Evolutionary conservation across 768 basidiomycete species (phyloP).

Genomic region (Amanita subjunquillea): DNA sequence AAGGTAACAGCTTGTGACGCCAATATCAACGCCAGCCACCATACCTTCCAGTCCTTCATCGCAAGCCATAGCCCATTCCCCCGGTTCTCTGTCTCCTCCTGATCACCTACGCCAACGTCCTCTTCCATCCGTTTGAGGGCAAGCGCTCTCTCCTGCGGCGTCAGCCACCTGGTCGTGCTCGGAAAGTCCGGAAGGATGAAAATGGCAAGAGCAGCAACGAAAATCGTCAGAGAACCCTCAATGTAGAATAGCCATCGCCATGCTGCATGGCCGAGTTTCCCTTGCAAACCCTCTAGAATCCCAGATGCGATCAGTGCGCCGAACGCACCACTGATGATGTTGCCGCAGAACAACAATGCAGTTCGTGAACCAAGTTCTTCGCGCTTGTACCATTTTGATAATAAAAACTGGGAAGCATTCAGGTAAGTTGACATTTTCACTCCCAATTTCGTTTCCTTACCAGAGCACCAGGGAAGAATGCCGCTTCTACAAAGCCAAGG

Average conservation of each 20-base stretch:
- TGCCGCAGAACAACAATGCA: constrained; percentile 65
- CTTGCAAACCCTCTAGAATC: constrained; percentile 69
- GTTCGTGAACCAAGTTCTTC: constrained; percentile 67
- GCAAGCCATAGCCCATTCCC: constrained; percentile 49
- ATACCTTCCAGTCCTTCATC: constrained; percentile 73
- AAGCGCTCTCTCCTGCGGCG: constrained; percentile 46
- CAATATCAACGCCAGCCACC: constrained; percentile 64
- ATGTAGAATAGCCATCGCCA: constrained; percentile 84
- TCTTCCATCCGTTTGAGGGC: constrained; percentile 60
- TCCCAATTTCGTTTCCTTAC: constrained; percentile 14
- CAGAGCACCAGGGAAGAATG: constrained; percentile 60
- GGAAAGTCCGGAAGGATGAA: constrained; percentile 79
- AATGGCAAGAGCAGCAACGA: constrained; percentile 43
- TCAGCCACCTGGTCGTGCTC: constrained; percentile 54
- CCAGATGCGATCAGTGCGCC: constrained; percentile 76
- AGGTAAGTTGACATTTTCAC: not conserved
- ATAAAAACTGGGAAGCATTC: constrained; percentile 30
- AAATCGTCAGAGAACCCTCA: constrained; percentile 56
- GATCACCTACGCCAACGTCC: constrained; percentile 46
- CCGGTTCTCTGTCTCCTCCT: constrained; percentile 30
- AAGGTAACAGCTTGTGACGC: constrained; percentile 52
- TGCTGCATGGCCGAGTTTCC: constrained; percentile 59
- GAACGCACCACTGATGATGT: constrained; percentile 78
- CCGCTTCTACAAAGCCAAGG: constrained; percentile 61
- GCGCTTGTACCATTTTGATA: constrained; percentile 74